phyloP scores from a whole-genome alignment of 352 stramenopile genomes.

The Globisporangium nodosum region DNA sequence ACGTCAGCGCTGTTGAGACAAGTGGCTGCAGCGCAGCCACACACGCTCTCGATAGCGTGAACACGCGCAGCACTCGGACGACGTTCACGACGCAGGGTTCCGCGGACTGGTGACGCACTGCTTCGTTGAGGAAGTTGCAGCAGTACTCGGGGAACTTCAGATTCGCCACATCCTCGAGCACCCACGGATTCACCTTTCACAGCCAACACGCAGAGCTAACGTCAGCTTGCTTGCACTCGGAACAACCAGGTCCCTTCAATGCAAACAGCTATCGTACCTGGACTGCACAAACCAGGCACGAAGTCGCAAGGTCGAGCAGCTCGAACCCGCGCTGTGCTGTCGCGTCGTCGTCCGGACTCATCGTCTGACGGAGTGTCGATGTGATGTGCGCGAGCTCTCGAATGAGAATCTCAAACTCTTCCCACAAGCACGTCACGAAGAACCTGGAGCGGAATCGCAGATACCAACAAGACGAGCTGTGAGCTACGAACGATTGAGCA shows the following conservation, averaged over 20 bases:
- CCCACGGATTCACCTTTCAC: slow-evolving; percentile 52
- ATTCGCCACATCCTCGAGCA: slow-evolving; percentile 45
- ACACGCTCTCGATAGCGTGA: slow-evolving; percentile 48
- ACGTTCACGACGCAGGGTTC: slow-evolving; percentile 61
- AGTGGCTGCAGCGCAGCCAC: slow-evolving; percentile 52
- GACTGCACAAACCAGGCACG: slow-evolving; percentile 70
- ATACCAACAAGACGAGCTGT: neutral
- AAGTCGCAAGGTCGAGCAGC: slow-evolving; percentile 66
- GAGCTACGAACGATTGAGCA: neutral
- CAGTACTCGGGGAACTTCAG: slow-evolving; percentile 64
- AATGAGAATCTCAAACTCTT: slow-evolving; percentile 73
- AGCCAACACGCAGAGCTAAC: neutral
- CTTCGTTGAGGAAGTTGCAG: slow-evolving; percentile 60
- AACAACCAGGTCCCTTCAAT: neutral
- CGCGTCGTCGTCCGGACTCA: slow-evolving; percentile 59
- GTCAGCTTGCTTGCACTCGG: neutral
- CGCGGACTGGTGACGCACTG: slow-evolving; percentile 48
- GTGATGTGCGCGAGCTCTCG: slow-evolving; percentile 63
- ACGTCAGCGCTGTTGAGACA: slow-evolving; percentile 48
- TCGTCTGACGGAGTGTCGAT: slow-evolving; percentile 50
- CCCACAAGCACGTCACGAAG: slow-evolving; percentile 75
- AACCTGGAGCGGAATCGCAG: slow-evolving; percentile 24
- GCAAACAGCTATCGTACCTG: slow-evolving; percentile 26
- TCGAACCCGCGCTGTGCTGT: slow-evolving; percentile 59
- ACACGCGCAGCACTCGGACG: slow-evolving; percentile 62